phyloP scores from a whole-genome alignment of 1,139 yeast species.

The Yamadazyma kanchanaburiensis region DNA sequence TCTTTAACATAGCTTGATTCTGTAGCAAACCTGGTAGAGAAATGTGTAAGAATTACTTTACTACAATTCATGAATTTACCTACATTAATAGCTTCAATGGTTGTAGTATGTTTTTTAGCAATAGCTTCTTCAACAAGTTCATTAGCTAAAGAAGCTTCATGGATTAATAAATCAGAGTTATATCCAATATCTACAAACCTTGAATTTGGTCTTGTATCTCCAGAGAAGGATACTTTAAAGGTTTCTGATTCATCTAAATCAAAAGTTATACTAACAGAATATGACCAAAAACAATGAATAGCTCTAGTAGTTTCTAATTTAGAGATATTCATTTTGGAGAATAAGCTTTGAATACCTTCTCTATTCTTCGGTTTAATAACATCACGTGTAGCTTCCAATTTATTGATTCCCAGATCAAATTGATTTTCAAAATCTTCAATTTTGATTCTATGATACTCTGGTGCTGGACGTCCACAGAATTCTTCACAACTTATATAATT shows the following conservation, averaged over 20 bases:
- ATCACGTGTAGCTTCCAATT: slow-evolving; percentile 17
- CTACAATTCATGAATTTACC: slow-evolving; percentile 70
- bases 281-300: slow-evolving; percentile 81
- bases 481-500: slow-evolving; percentile 68
- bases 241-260: slow-evolving; percentile 21
- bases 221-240: slow-evolving; percentile 84
- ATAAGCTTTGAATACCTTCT: slow-evolving; percentile 18
- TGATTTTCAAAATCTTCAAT: slow-evolving; percentile 32
- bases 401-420: slow-evolving; percentile 20
- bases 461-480: slow-evolving; percentile 30
- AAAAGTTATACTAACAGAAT: slow-evolving; percentile 63
- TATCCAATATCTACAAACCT: slow-evolving; percentile 60
- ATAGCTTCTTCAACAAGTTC: slow-evolving; percentile 78
- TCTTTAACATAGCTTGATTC: slow-evolving; percentile 44
- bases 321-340: slow-evolving; percentile 22
- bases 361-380: slow-evolving; percentile 16
- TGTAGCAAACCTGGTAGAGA: slow-evolving; percentile 85
- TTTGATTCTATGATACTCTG: slow-evolving; percentile 24
- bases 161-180: slow-evolving; percentile 75
- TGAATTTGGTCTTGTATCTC: slow-evolving; percentile 86
- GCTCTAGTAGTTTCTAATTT: slow-evolving; percentile 67
- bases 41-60: slow-evolving; percentile 79
- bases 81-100: slow-evolving; percentile 78
- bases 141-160: slow-evolving; percentile 90
- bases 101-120: slow-evolving; percentile 83